Evolutionary conservation across 2,329 filamentous ascomycete genomes (phyloP), one percentile per base, ranked within the genome.

Genomic region (Pseudogymnoascus sp.): DNA sequence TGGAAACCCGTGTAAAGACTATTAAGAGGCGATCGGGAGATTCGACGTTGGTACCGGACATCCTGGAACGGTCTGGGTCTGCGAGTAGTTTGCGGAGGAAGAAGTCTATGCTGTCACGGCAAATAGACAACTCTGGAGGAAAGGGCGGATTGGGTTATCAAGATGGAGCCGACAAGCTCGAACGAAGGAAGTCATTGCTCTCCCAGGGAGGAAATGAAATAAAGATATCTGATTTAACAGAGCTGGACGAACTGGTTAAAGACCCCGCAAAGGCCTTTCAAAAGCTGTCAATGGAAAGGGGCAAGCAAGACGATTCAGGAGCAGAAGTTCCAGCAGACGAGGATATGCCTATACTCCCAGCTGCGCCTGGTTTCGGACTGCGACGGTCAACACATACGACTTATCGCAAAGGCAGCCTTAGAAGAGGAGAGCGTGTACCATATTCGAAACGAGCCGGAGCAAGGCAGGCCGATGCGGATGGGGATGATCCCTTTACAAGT

Each of bases 91-190:
- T 97, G 66, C 83, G 87, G 69, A 84, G 94, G 70, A 96, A 96
- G 76, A 96, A 94, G 76, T 97, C 93, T 0, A 97, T 96, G 90
- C 80, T 99, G 4, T 97, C 93, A 5, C 84, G 89, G 64, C 92
- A 97, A 73, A 90, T 99, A 64, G 90, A 96, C 69, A 89, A 84
- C 67, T 84, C 86, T 4, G 81, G 82, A 7, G 82, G 82, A 0
- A 77, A 77, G 64, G 80, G 77, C 23, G 80, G 77, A 16, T 81
- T 84, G 38, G 86, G 85, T 40, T 95, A 94, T 73, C 81, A 88
- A 66, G 92, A 97, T 77, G 92, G 91, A 18, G 89, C 91, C 14
- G 92, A 96, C 65, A 82, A 86, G 66, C 76, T 96, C 64, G 88
- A 90, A 70, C 82, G 89, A 68, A 88, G 91, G 72, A 83, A 84